A percentile compares a stretch with the other conserved stretches of the same genome.
Evolutionary conservation across 768 basidiomycete genomes (phyloP).

Genomic region (Lentinula lateritia): DNA sequence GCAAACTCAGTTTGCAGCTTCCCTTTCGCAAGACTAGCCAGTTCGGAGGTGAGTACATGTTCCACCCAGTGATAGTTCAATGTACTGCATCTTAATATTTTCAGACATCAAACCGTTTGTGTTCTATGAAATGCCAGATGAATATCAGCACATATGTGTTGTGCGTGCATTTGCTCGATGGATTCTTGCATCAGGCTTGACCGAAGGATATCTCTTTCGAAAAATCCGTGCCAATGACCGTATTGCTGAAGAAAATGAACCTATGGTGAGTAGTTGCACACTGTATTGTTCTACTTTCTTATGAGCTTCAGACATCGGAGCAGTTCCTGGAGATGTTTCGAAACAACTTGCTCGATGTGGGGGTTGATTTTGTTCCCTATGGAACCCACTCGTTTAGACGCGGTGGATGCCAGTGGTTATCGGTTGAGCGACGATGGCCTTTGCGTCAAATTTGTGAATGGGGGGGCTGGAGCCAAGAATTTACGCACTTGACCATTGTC

Average conservation of each 20-base stretch:
- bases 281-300: no score
- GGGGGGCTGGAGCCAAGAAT: no score
- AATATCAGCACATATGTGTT: conserved; percentile 12
- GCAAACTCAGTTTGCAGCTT: no score
- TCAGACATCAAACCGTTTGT: conserved; percentile 11
- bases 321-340: conserved; percentile 19
- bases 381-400: no score
- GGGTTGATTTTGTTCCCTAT: conserved; percentile 13
- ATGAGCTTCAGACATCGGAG: conserved; percentile 12
- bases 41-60: no score
- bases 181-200: conserved; percentile 2
- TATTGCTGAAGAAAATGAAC: not conserved
- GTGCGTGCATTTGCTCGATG: conserved; percentile 12
- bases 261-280: no score
- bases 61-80: no score
- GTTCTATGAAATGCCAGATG: conserved; percentile 1
- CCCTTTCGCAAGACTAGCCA: not conserved
- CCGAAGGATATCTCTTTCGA: conserved; percentile 9
- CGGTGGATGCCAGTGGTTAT: no score
- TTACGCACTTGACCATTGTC: no score
- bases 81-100: no score
- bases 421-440: no score
- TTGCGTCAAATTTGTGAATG: no score
- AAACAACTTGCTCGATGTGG: conserved; percentile 21
- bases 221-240: conserved; percentile 7